phyloP scores from a whole-genome alignment of 139 green algal genomes.

The Nannochloris sp. region DNA sequence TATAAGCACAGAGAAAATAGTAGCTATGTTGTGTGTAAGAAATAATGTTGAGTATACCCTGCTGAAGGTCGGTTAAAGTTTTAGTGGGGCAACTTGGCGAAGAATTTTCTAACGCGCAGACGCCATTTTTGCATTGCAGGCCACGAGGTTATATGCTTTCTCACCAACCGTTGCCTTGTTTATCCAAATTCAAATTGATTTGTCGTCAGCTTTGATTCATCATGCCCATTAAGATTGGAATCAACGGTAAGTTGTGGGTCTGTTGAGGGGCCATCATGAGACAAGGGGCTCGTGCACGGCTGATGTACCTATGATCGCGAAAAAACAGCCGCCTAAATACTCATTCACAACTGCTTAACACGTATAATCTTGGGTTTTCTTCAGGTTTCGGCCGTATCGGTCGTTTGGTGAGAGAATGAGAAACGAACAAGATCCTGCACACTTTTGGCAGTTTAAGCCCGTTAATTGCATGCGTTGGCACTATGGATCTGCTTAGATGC shows the following conservation, averaged over 20 bases:
- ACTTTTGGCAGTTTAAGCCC: background rate
- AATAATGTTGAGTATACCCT: background rate
- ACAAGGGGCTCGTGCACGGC: background rate
- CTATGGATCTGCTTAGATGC: background rate
- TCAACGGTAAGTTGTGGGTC: slow-evolving; percentile 66
- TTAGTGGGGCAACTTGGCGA: background rate
- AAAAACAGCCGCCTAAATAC: background rate
- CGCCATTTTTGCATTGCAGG: background rate
- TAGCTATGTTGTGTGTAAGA: background rate
- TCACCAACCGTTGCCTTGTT: background rate
- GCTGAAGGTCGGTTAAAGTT: background rate
- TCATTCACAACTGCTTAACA: background rate
- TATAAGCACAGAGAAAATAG: background rate
- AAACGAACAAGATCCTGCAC: background rate
- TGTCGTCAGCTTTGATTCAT: background rate
- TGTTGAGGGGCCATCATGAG: background rate
- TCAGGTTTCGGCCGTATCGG: slow-evolving; percentile 90
- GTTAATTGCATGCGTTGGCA: background rate
- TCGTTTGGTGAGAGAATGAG: slow-evolving; percentile 44
- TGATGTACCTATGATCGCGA: background rate
- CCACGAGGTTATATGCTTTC: background rate
- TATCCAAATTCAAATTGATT: background rate
- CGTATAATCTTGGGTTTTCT: background rate
- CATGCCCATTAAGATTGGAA: slow-evolving; percentile 69
- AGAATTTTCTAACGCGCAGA: background rate